A percentile compares a stretch with the other conserved stretches of the same genome.
These are phyloP conservation scores for Arthrobotrys conoides DNA, from an alignment of 2,329 filamentous ascomycete genomes.

Conservation along the genomic window DNA sequence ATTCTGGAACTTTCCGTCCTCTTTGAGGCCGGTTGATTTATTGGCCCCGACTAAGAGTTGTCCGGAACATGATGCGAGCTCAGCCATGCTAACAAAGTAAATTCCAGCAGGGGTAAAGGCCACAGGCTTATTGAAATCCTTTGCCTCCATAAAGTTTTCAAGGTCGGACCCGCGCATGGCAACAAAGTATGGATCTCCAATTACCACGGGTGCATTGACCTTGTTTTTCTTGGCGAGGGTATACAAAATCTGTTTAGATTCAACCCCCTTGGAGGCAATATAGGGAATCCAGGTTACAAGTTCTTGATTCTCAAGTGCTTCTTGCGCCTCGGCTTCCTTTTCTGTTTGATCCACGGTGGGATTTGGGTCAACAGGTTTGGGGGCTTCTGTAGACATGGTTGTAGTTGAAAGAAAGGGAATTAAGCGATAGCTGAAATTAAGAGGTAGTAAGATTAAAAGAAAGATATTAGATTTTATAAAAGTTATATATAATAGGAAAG, in stretches of 20 bases:
- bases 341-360: neutral
- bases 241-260: slow-evolving; percentile 14
- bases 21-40: neutral
- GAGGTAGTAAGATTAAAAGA: neutral
- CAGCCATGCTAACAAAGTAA: slow-evolving; percentile 8
- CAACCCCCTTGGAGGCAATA: neutral
- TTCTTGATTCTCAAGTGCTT: neutral
- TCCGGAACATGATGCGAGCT: neutral
- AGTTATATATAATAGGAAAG: neutral
- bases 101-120: neutral
- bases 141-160: neutral
- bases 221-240: slow-evolving; percentile 3
- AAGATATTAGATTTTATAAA: neutral
- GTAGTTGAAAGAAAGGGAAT: neutral
- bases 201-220: neutral
- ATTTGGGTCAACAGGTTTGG: neutral
- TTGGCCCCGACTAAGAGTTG: neutral
- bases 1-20: neutral
- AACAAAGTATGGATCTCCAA: neutral
- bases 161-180: neutral
- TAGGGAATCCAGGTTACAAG: slow-evolving; percentile 17
- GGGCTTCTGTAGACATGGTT: neutral
- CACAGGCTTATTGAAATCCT: neutral
- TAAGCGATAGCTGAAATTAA: neutral
- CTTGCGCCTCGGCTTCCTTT: neutral